Base-by-base conservation (phyloP, 805 yeast species). In the Yarrowia sp. region DNA sequence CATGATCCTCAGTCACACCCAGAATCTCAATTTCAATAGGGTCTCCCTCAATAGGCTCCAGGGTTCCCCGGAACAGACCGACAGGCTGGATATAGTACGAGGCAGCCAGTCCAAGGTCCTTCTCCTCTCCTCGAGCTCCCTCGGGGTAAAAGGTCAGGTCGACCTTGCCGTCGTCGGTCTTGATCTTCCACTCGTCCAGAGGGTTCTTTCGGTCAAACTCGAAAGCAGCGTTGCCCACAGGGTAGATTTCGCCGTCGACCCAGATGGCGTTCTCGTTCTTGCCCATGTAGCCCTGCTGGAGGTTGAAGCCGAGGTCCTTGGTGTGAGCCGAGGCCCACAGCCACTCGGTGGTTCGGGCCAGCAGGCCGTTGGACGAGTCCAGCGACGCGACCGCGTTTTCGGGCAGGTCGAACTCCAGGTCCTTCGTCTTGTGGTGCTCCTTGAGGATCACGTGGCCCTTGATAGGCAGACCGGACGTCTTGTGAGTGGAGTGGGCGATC, bases 201-300 rank as follows among this genome's bases (percentile, higher is more conserved):
- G 67, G 67, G 40, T 48, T 41, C 46, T 48, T 40, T 38, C 56
- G 55, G 56, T 63, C 67, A 38, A 40, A 48, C 38, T 46, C 67
- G n/a, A 63, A 63, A 2, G 4, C n/a, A 32, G 48, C 67, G 38
- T 63, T 49, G 11, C 67, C 67, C 8, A 63, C 56, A 15, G 56
- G 55, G 56, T 48, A 63, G 26, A 63, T 63, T 16, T 48, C 56
- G 35, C 67, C 67, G 38, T 63, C 67, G 15, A 63, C 38, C 67
- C 67, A 63, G 67, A 63, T 49, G 56, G 67, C 67, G 56, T 63
- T 63, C 16, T 63, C 67, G 56, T 48, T 49, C 45, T 63, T 49
- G 45, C 56, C 56, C 67, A 63, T 63, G 56, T 63, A 63, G 40
- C 67, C 67, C 45, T 63, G 40, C 56, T 63, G 67, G n/a, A 63